Conservation (phyloP, 1,284 basidiomycete species). For the Ceratobasidium sp. region DNA sequence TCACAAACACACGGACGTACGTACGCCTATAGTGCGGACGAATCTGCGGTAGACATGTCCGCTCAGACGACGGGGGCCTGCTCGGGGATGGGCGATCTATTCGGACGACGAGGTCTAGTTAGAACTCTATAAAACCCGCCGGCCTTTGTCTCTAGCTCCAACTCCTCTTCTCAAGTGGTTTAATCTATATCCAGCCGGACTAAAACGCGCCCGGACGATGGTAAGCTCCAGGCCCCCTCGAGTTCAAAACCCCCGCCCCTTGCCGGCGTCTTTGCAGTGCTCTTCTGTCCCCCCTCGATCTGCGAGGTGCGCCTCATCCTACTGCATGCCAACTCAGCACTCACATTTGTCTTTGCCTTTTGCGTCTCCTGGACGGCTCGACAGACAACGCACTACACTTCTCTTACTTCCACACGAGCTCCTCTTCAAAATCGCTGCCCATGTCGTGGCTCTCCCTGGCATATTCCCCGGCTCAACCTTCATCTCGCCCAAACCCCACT, state of each 20-base stretch:
- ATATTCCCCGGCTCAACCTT: conserved; percentile 19
- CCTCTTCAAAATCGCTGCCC: conserved; percentile 19
- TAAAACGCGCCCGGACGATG: neutral
- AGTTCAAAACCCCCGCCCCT: neutral
- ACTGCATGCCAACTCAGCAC: neutral
- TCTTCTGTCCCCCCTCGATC: neutral
- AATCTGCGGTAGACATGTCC: too few species aligned
- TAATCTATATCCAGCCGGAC: too few species aligned
- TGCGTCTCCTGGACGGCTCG: too few species aligned
- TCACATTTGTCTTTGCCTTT: neutral
- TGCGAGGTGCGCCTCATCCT: neutral
- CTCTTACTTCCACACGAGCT: conserved; percentile 30
- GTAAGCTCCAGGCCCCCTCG: conserved; percentile 12
- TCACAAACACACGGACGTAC: too few species aligned
- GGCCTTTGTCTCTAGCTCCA: too few species aligned
- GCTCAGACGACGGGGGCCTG: too few species aligned
- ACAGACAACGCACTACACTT: neutral
- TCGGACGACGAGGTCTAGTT: too few species aligned
- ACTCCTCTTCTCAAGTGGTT: too few species aligned
- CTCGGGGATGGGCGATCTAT: too few species aligned
- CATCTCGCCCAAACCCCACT: conserved; percentile 36
- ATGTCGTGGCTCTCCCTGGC: conserved; percentile 23
- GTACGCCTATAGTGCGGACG: too few species aligned
- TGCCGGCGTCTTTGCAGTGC: neutral
- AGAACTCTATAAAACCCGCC: too few species aligned